These are phyloP conservation scores for Leptographium galeiforme DNA, from an alignment of 2,329 filamentous ascomycete genomes.

Conservation along the genomic window DNA sequence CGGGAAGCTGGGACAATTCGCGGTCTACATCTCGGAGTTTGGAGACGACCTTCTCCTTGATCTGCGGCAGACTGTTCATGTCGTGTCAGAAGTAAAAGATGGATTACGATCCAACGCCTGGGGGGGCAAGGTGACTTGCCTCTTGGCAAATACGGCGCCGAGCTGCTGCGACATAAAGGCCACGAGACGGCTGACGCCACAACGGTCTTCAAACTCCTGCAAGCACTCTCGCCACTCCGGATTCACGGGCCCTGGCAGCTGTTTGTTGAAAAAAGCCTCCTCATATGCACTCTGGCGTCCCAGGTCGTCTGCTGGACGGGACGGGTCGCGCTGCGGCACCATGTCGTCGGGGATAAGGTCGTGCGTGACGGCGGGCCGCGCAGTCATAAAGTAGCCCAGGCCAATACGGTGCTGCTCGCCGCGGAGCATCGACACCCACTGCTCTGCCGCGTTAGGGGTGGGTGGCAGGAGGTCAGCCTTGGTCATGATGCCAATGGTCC, in stretches of 20 bases:
- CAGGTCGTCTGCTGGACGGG: slow-evolving; percentile 27
- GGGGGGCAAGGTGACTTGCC: slow-evolving; percentile 19
- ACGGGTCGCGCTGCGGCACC: slow-evolving; percentile 1
- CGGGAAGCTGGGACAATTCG: slow-evolving; percentile 46
- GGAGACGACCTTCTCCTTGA: slow-evolving; percentile 37
- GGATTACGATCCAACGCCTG: no score
- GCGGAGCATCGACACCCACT: slow-evolving; percentile 52
- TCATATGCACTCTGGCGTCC: slow-evolving; percentile 39
- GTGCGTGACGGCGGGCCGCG: slow-evolving; percentile 34
- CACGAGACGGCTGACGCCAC: slow-evolving; percentile 40
- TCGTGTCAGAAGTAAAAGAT: not conserved
- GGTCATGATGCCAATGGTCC: slow-evolving; percentile 66
- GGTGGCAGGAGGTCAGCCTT: slow-evolving; percentile 63
- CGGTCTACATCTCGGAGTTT: slow-evolving; percentile 37
- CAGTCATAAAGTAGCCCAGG: slow-evolving; percentile 69
- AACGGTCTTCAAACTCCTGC: slow-evolving; percentile 30
- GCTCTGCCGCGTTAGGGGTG: slow-evolving; percentile 29
- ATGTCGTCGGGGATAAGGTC: slow-evolving; percentile 4
- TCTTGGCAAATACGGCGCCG: slow-evolving; percentile 38
- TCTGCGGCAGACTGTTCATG: slow-evolving; percentile 14
- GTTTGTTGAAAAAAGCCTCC: slow-evolving; percentile 33
- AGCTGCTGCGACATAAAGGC: slow-evolving; percentile 38
- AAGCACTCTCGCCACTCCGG: slow-evolving; percentile 36
- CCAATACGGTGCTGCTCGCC: slow-evolving; percentile 49
- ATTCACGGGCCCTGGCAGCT: slow-evolving; percentile 14